Percentiles rank a stretch among this genome's conserved stretches.
phyloP scores from a whole-genome alignment of 139 green algal genomes.

The Chlorella sorokiniana region DNA sequence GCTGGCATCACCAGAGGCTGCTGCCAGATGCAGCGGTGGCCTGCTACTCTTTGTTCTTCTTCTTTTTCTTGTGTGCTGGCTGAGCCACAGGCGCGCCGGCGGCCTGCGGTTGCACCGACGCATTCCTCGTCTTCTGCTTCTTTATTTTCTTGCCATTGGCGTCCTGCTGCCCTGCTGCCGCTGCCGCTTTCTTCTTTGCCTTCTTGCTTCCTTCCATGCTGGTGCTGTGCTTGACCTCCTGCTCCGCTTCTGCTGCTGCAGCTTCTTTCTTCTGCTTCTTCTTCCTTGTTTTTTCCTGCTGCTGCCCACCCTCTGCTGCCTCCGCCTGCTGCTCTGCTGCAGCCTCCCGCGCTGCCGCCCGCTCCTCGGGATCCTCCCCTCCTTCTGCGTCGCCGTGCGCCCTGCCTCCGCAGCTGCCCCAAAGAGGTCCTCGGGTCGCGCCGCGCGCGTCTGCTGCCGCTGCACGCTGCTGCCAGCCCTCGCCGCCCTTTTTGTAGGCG shows the following conservation, averaged over 20 bases:
- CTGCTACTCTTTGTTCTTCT: slow-evolving; percentile 32
- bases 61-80: slow-evolving; percentile 15
- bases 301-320: too few relatives aligned
- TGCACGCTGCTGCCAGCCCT: slow-evolving; percentile 28
- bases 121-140: neutral
- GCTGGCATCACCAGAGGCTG: neutral
- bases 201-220: slow-evolving; percentile 4
- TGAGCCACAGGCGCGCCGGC: neutral
- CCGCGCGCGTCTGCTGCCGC: slow-evolving; percentile 14
- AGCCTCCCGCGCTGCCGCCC: neutral
- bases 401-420: neutral
- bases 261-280: neutral
- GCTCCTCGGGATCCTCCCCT: neutral
- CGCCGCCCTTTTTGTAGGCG: slow-evolving; percentile 37
- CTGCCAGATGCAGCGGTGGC: slow-evolving; percentile 13
- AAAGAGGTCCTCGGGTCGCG: slow-evolving; percentile 50
- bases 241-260: neutral
- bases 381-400: neutral
- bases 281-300: slow-evolving; percentile 2
- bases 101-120: neutral
- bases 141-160: neutral
- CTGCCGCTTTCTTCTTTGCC: neutral
- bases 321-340: neutral
- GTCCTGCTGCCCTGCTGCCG: neutral
- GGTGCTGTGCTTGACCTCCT: neutral